Conservation (phyloP, 2,329 filamentous ascomycete genomes). For the Ophioceras dolichostomum region DNA sequence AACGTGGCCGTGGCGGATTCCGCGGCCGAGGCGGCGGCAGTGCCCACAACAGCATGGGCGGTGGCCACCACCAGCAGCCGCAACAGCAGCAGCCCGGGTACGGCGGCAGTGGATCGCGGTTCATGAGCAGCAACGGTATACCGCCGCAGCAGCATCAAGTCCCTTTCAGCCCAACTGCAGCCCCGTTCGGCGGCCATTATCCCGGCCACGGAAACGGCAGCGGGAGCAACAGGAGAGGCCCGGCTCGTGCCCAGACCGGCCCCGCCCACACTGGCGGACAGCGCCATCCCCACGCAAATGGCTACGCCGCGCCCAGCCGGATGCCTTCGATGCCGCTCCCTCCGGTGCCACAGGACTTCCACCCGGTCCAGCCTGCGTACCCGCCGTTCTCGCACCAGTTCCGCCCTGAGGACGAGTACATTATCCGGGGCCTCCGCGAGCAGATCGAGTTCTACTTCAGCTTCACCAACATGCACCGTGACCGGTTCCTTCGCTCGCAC, state of each 20-base stretch:
- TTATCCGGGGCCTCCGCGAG: conserved; percentile 27
- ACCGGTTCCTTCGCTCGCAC: conserved; percentile 72
- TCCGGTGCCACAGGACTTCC: conserved; percentile 29
- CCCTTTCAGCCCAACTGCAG: conserved; percentile 1
- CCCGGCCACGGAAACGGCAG: conserved; percentile 1
- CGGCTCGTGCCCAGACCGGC: conserved; percentile 1
- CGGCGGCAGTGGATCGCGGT: conserved; percentile 6
- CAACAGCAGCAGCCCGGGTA: conserved; percentile 2
- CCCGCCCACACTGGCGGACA: conserved; percentile 2
- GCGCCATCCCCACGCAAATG: no score
- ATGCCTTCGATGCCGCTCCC: conserved; percentile 1
- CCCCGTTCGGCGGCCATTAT: conserved; percentile 1
- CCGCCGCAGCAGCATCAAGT: conserved; percentile 3
- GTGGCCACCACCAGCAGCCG: conserved; percentile 2
- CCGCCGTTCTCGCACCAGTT: no score
- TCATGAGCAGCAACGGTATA: conserved; percentile 10
- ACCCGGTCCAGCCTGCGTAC: no score
- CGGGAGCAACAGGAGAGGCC: background rate
- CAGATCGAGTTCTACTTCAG: conserved; percentile 93
- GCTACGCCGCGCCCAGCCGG: background rate
- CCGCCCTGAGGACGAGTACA: conserved; percentile 1
- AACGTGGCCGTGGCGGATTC: conserved; percentile 2
- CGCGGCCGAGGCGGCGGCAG: background rate
- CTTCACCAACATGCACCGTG: conserved; percentile 88
- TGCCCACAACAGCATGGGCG: background rate